Evolutionary conservation across 257 asterid species (phyloP).

Genomic region (Gentiana straminea): DNA sequence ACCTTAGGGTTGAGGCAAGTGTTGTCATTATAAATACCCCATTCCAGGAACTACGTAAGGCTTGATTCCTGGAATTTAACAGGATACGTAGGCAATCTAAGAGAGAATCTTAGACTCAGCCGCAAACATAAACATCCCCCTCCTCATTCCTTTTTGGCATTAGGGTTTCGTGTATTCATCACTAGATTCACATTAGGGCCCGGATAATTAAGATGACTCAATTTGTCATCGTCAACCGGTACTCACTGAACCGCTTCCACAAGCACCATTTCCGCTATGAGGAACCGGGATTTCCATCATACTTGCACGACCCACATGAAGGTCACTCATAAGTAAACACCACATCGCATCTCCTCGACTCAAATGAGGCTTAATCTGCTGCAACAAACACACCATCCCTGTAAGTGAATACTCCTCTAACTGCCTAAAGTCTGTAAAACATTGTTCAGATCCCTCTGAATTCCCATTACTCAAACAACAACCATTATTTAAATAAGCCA

Average conservation of each 20-base stretch:
- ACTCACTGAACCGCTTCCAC: constrained; percentile 23
- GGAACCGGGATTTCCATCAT: constrained; percentile 68
- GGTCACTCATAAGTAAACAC: constrained; percentile 86
- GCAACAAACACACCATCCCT: constrained; percentile 78
- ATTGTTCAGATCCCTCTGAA: constrained; percentile 31
- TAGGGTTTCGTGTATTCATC: too few relatives aligned
- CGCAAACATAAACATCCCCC: too few relatives aligned
- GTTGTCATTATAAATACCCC: too few relatives aligned
- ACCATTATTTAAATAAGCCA: constrained; percentile 50
- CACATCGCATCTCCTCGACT: constrained; percentile 88
- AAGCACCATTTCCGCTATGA: constrained; percentile 29
- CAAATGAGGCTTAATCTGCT: constrained; percentile 70
- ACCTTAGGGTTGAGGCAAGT: too few relatives aligned
- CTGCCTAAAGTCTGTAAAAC: constrained; percentile 62
- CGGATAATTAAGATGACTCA: too few relatives aligned
- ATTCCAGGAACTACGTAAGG: too few relatives aligned
- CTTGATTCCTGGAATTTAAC: too few relatives aligned
- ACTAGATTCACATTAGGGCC: too few relatives aligned
- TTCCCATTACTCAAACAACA: constrained; percentile 23
- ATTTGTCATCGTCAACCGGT: too few relatives aligned
- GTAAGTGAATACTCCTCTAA: constrained; percentile 72
- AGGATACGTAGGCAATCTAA: too few relatives aligned
- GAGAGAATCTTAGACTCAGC: too few relatives aligned
- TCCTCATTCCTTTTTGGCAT: too few relatives aligned
- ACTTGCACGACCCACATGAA: constrained; percentile 82